A percentile compares a stretch with the other conserved stretches of the same genome.
phyloP scores from a whole-genome alignment of 495 filamentous ascomycete genomes.

The Podospora bellae-mahoneyi region DNA sequence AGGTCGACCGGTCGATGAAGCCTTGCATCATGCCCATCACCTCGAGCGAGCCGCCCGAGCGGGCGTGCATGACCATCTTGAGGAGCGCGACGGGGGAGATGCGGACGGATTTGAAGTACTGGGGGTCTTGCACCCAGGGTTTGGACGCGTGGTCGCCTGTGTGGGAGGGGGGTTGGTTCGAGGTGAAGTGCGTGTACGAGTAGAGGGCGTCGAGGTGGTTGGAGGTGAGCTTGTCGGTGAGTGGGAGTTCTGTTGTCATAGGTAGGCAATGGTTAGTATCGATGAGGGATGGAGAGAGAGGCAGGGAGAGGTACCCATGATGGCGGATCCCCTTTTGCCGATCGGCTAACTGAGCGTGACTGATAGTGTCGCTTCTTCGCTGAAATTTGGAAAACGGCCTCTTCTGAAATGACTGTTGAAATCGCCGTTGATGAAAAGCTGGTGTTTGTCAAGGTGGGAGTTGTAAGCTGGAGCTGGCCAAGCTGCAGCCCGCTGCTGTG shows the following conservation, averaged over 20 bases:
- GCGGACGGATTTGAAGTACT: constrained; percentile 89
- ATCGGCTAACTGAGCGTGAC: not conserved
- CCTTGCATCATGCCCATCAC: constrained; percentile 99
- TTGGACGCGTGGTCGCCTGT: constrained; percentile 27
- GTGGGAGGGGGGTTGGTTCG: constrained; percentile 57
- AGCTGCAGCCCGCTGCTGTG: constrained; percentile 2
- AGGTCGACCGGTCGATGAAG: constrained; percentile 75
- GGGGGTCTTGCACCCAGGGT: constrained; percentile 78
- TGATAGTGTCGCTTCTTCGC: not conserved
- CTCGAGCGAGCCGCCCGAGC: constrained; percentile 85
- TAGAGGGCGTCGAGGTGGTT: constrained; percentile 88
- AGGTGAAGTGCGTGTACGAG: constrained; percentile 63
- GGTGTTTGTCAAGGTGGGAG: constrained; percentile 10
- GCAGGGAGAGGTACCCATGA: constrained; percentile 12
- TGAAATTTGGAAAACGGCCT: not conserved
- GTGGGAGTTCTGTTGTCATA: constrained; percentile 59
- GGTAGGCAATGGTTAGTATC: not conserved
- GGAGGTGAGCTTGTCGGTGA: constrained; percentile 64
- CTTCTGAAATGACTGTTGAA: not conserved
- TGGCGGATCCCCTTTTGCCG: not conserved
- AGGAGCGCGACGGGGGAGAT: constrained; percentile 91
- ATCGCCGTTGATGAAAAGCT: not conserved
- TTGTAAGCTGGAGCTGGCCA: constrained; percentile 11
- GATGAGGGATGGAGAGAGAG: not conserved
- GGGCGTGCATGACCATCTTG: constrained; percentile 99